phyloP scores from a whole-genome alignment of 78 protist genomes.

The Polysphondylium violaceum region DNA sequence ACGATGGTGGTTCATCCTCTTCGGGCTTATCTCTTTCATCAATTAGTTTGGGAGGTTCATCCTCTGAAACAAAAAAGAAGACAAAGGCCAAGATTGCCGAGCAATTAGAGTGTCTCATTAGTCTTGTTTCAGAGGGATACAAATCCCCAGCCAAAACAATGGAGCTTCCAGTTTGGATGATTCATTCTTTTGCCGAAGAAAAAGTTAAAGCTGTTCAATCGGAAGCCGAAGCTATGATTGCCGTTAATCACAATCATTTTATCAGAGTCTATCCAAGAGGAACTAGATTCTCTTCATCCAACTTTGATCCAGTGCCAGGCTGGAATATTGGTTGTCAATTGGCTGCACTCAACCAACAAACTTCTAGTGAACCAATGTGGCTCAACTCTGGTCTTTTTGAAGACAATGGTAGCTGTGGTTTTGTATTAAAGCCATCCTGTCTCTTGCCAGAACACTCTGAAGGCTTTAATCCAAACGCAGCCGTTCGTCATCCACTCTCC shows the following conservation, averaged over 20 bases:
- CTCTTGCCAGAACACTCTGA: neutral
- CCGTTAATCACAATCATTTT: conserved; percentile 58
- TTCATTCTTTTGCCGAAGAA: conserved; percentile 76
- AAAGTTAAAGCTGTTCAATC: conserved; percentile 14
- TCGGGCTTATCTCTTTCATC: neutral
- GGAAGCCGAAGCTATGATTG: conserved; percentile 14
- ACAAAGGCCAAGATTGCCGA: conserved; percentile 31
- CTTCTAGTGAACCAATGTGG: conserved; percentile 76
- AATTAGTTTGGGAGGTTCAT: neutral
- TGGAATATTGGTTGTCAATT: conserved; percentile 90
- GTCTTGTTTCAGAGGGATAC: conserved; percentile 11
- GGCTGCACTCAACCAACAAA: conserved; percentile 92
- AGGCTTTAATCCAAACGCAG: conserved; percentile 9
- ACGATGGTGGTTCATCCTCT: neutral
- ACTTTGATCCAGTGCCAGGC: conserved; percentile 86
- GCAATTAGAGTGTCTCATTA: conserved; percentile 27
- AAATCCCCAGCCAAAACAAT: neutral
- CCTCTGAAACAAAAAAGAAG: conserved; percentile 1
- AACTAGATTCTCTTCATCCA: conserved; percentile 86
- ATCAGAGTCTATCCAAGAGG: conserved; percentile 92
- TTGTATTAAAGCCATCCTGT: conserved; percentile 81
- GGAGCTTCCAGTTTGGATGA: neutral
- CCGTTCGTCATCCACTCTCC: neutral
- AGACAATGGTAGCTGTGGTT: conserved; percentile 85
- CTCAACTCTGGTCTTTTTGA: conserved; percentile 75